phyloP scores from a whole-genome alignment of 192 early-diverging fungal genomes.

The Backusella tarrabulga region DNA sequence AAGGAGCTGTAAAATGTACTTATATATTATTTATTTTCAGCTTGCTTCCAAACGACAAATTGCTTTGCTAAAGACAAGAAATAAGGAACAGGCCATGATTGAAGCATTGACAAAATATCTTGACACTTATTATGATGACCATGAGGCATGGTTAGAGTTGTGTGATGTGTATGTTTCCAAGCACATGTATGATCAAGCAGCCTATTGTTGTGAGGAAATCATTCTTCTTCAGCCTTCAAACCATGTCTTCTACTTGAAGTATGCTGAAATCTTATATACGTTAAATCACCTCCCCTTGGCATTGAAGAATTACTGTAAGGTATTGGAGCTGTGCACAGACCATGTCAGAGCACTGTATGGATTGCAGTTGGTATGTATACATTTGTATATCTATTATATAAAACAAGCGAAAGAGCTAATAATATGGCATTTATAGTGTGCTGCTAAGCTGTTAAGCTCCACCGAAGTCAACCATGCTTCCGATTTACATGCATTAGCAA shows the following conservation, averaged over 20 bases:
- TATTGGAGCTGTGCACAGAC: slow-evolving; percentile 82
- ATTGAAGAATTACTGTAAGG: slow-evolving; percentile 87
- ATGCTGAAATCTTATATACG: slow-evolving; percentile 86
- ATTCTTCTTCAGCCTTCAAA: slow-evolving; percentile 84
- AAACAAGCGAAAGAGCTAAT: background rate
- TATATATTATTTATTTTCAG: slow-evolving; percentile 20
- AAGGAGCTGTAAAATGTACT: background rate
- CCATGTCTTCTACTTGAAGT: slow-evolving; percentile 83
- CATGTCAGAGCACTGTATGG: slow-evolving; percentile 89
- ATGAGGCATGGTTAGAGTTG: slow-evolving; percentile 90
- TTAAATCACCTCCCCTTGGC: slow-evolving; percentile 66
- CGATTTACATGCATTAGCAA: slow-evolving; percentile 35
- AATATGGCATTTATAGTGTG: slow-evolving; percentile 12
- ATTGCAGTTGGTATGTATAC: slow-evolving; percentile 60
- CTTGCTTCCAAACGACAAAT: slow-evolving; percentile 75
- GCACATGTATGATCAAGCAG: slow-evolving; percentile 78
- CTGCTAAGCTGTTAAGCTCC: slow-evolving; percentile 27
- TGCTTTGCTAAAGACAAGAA: slow-evolving; percentile 68
- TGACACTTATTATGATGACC: slow-evolving; percentile 83
- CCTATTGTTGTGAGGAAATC: slow-evolving; percentile 91
- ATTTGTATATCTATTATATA: too few relatives aligned
- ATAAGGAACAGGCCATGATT: slow-evolving; percentile 69
- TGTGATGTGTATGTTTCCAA: slow-evolving; percentile 68
- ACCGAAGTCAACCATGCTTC: slow-evolving; percentile 9
- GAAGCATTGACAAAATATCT: slow-evolving; percentile 69